Base-by-base conservation (phyloP, 208 protist genomes). In the Trypanosoma conorhini region DNA sequence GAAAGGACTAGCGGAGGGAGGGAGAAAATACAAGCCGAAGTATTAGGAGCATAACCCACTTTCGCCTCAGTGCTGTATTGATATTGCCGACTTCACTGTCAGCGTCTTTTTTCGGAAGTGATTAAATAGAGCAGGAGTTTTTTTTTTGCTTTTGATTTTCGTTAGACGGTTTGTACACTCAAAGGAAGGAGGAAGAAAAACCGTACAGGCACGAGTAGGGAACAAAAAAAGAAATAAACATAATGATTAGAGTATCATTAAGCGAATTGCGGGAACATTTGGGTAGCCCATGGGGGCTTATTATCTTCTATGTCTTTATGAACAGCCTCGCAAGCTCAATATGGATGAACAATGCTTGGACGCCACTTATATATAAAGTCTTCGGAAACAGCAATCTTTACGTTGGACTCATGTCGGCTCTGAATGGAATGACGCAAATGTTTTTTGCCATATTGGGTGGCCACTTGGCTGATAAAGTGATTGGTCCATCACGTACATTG, bases 301-400 rank as follows among this genome's bases (percentile, higher is more conserved):
- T 91, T 54, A 88, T 91, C 61, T 73, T 88, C 22, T 91, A 80
- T 58, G 81, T 86, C 24, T 91, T 91, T 67, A 76, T 80, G 22
- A 92, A 92, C 72, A 92, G 83, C 50, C 76, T 92, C 24, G 81
- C 86, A 19, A 81, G 77, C 12, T 92, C 86, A 42, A 82, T 92
- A 44, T 92, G 86, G 84, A 88, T 88, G 81, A 86, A 77, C 63
- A 87, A 88, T 72, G 81, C 82, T 21, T 92, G 86, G 84, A 76
- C 83, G 26, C 86, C 86, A 22, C 89, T 85, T 40, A 79, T 92
- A 26, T 92, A 77, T 62, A 62, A 75, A 13, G 33, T 77, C 42
- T 89, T 89, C 66, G 72, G 76, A 50, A 56, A 71, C 30, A 87
- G 83, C 60, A 92, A 92, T 72, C 15, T 80, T n/a, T 69, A 77